A percentile compares a stretch with the other conserved stretches of the same genome.
These are phyloP conservation scores for Trichomonas gallinae DNA, from an alignment of 208 protist species.

Conservation along the genomic window DNA sequence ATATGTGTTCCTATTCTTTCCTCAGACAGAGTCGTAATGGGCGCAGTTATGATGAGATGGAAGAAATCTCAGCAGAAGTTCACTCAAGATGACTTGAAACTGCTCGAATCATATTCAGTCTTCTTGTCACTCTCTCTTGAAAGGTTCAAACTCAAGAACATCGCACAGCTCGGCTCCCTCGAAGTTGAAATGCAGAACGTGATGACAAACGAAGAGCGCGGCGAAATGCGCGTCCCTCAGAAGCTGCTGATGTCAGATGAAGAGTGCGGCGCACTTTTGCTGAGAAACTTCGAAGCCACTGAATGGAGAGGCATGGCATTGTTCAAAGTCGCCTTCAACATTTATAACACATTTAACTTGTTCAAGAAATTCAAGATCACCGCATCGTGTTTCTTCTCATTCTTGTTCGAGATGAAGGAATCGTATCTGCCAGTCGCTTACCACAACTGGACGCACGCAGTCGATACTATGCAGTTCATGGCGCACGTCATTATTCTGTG, in stretches of 20 bases:
- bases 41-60: background rate
- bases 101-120: background rate
- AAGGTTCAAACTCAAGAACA: background rate
- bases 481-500: slow-evolving; percentile 32
- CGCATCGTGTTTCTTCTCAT: background rate
- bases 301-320: background rate
- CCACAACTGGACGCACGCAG: slow-evolving; percentile 53
- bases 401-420: slow-evolving; percentile 4
- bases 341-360: slow-evolving; percentile 26
- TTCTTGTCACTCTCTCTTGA: background rate
- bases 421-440: slow-evolving; percentile 46
- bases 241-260: background rate
- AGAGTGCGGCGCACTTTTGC: background rate
- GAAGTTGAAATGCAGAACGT: background rate
- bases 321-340: background rate
- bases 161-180: background rate
- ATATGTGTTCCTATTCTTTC: background rate
- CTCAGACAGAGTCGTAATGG: background rate
- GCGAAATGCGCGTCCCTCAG: background rate
- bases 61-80: background rate
- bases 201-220: background rate
- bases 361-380: slow-evolving; percentile 26
- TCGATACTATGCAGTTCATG: slow-evolving; percentile 51
- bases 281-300: background rate
- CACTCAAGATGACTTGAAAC: background rate